Evolutionary conservation across 306 rosid genomes (phyloP), one percentile per base, ranked within the genome.

Genomic region (Acmispon strigosus): DNA sequence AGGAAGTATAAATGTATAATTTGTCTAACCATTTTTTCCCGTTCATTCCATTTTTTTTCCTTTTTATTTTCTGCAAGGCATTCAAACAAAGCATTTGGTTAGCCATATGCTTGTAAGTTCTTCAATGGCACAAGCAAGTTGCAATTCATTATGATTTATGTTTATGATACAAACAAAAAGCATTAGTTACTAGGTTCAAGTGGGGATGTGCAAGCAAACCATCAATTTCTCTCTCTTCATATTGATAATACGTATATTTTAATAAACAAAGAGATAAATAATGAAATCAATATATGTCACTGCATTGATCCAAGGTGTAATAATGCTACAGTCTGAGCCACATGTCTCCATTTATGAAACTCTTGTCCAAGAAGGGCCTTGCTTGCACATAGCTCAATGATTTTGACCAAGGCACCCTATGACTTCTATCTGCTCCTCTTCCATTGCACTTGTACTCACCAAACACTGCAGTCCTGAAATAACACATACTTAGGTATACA

Each of bases 401-500:
- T 74, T 78, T 93, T 69, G 90, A 77, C 98, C 98, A 90, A 10
- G 88, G 78, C 34, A 87, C 97, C 63, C 98, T 77, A 0, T 75
- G 49, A 17, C 32, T 72, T 57, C 73, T 81, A 48, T 81, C 70
- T 62, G 97, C 94, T 77, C 98, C 97, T 52, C 37, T 77, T 32
- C 98, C 98, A 0, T 61, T 52, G 85, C 96, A 86, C 13, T 69
- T 12, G 69, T 81, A 90, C 63, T 90, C 96, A 19, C 85, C 97
- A 63, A 94, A 94, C 65, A 81, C 86, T 10, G 79, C 96, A 10
- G 97, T 94, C 85, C 98, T 94, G 90, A 44, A 65, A 51, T 44
- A 5, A 41, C 67, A 63, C 42, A 39, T 43, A 43, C 56, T 64
- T 3, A 55, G 22, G 6, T 4, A 10, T 32, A 34, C 14, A 32